Evolutionary conservation across 345 rosid species (phyloP).

Genomic region (Geranium rotundifolium): DNA sequence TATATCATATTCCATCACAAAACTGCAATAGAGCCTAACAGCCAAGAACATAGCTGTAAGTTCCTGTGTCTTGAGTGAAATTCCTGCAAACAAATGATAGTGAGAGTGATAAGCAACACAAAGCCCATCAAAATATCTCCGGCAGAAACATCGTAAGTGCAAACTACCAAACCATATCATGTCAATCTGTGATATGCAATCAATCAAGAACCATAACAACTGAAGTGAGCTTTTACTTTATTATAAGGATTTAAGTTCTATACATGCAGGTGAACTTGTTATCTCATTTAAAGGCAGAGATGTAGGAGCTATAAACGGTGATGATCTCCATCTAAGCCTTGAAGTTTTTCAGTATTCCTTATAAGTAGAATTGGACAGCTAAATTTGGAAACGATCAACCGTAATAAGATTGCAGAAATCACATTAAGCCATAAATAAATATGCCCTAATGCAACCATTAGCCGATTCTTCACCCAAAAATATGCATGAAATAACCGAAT

Average conservation of each 20-base stretch:
- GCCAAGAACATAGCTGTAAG: conserved; percentile 78
- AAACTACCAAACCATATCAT: background rate
- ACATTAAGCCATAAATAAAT: background rate
- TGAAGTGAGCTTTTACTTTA: too few species aligned
- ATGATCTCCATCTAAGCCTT: too few species aligned
- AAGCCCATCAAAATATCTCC: background rate
- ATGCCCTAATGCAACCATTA: background rate
- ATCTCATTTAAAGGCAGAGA: too few species aligned
- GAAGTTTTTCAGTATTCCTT: background rate
- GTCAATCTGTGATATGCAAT: background rate
- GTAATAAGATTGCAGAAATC: background rate
- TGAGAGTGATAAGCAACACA: background rate
- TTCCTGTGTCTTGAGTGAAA: conserved; percentile 78
- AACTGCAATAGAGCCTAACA: conserved; percentile 75
- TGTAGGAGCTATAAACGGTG: too few species aligned
- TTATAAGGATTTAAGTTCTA: too few species aligned
- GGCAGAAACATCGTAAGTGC: background rate
- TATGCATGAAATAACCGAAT: background rate
- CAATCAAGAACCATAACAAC: background rate
- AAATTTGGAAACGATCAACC: background rate
- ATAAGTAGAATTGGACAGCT: background rate
- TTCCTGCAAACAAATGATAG: conserved; percentile 32
- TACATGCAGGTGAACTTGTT: too few species aligned
- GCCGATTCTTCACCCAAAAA: background rate
- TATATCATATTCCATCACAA: conserved; percentile 89